Conservation (phyloP, 78 protist genomes). For the Dictyostelium intermedium region DNA sequence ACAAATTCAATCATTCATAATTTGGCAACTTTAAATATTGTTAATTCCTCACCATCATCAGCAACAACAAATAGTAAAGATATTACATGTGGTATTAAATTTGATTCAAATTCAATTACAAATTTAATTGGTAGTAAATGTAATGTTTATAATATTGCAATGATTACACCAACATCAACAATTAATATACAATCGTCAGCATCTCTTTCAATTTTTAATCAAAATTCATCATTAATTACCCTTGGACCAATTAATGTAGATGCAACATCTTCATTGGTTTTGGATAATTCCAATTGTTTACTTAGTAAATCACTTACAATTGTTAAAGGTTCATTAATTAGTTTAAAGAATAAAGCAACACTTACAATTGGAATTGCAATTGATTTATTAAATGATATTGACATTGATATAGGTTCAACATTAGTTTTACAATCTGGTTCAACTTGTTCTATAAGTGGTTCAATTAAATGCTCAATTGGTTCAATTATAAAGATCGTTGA, state of each 20-base stretch:
- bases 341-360: neutral
- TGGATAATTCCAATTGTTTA: neutral
- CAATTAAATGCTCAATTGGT: neutral
- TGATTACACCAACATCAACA: neutral
- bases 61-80: neutral
- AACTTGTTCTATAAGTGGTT: neutral
- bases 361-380: neutral
- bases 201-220: neutral
- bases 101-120: neutral
- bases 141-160: neutral
- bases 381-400: neutral
- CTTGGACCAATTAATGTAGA: neutral
- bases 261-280: neutral
- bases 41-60: neutral
- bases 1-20: neutral
- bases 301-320: neutral
- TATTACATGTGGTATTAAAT: neutral
- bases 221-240: neutral
- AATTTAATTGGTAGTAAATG: neutral
- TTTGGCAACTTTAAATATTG: neutral
- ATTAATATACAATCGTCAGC: neutral
- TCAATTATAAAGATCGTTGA: neutral
- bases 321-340: neutral
- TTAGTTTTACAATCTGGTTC: neutral
- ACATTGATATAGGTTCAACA: neutral